Percentiles rank a stretch among this genome's conserved stretches.
These are phyloP conservation scores for Prunus padus DNA, from an alignment of 306 rosid genomes.

Conservation along the genomic window DNA sequence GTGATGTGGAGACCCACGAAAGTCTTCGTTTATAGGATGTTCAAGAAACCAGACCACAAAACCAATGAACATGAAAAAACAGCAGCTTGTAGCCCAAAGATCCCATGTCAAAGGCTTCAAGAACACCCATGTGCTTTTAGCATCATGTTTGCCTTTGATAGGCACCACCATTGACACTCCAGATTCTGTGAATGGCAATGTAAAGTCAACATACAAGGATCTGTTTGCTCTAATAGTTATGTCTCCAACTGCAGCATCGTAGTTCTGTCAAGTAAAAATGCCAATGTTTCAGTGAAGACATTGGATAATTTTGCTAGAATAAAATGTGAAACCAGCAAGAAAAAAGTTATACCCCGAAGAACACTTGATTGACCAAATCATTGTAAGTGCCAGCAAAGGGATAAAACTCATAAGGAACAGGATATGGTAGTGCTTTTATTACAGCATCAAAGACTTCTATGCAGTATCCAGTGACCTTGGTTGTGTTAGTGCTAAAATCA, in stretches of 20 bases:
- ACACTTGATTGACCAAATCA: constrained; percentile 43
- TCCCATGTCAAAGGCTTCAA: constrained; percentile 54
- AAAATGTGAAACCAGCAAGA: background rate
- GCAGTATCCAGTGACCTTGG: constrained; percentile 40
- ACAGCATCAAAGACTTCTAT: constrained; percentile 52
- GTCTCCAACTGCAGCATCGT: constrained; percentile 48
- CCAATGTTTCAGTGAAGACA: background rate
- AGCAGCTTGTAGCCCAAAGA: constrained; percentile 47
- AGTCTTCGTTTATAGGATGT: constrained; percentile 46
- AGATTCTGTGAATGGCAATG: constrained; percentile 58
- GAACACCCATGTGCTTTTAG: constrained; percentile 56
- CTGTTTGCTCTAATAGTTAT: constrained; percentile 46
- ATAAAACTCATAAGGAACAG: constrained; percentile 36
- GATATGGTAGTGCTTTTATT: constrained; percentile 37
- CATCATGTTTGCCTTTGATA: constrained; percentile 16
- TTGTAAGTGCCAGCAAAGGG: constrained; percentile 42
- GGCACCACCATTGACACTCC: constrained; percentile 66
- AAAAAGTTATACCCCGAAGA: constrained; percentile 34
- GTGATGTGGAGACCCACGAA: constrained; percentile 53
- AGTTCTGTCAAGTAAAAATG: constrained; percentile 30
- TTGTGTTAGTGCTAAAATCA: constrained; percentile 14
- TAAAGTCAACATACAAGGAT: constrained; percentile 52
- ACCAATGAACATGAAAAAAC: constrained; percentile 53
- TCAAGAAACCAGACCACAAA: constrained; percentile 62
- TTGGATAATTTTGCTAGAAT: background rate